Evolutionary conservation across 129 eudicot species (phyloP).

Genomic region (Chrysanthemum lavandulifolium): DNA sequence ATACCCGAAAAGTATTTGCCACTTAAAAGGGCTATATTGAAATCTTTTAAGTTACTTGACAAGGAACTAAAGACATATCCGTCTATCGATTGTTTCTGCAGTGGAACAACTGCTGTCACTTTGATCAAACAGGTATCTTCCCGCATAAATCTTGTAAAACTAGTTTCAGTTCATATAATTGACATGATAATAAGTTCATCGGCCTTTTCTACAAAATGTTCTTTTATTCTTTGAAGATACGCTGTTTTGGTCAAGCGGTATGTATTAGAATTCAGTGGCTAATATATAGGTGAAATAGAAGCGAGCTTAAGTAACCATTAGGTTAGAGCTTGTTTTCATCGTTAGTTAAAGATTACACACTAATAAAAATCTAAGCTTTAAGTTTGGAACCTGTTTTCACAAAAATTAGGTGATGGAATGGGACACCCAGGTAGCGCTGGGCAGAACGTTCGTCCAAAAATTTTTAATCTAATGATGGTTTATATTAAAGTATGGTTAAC

Average conservation of each 20-base stretch:
- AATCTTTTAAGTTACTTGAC: constrained; percentile 75
- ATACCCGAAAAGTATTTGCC: constrained; percentile 55
- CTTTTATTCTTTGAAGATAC: too few species aligned
- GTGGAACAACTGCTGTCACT: constrained; percentile 85
- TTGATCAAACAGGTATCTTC: constrained; percentile 71
- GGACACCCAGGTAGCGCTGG: too few species aligned
- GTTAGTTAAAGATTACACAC: neutral
- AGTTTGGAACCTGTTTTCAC: too few species aligned
- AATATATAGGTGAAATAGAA: neutral
- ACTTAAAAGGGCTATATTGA: constrained; percentile 58
- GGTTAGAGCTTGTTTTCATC: neutral
- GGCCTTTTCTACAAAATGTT: too few species aligned
- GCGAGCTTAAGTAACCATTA: neutral
- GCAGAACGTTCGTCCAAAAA: too few species aligned
- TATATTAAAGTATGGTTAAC: too few species aligned
- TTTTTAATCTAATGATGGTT: too few species aligned
- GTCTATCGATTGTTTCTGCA: constrained; percentile 74
- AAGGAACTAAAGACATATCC: constrained; percentile 68
- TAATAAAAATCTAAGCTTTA: too few species aligned
- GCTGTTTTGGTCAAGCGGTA: too few species aligned
- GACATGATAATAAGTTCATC: neutral
- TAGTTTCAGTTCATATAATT: neutral
- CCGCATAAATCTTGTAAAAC: neutral
- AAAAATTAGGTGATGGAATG: too few species aligned
- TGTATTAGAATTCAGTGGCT: too few species aligned